Conservation (phyloP, 805 yeast genomes). For the Kuraishia capsulata region DNA sequence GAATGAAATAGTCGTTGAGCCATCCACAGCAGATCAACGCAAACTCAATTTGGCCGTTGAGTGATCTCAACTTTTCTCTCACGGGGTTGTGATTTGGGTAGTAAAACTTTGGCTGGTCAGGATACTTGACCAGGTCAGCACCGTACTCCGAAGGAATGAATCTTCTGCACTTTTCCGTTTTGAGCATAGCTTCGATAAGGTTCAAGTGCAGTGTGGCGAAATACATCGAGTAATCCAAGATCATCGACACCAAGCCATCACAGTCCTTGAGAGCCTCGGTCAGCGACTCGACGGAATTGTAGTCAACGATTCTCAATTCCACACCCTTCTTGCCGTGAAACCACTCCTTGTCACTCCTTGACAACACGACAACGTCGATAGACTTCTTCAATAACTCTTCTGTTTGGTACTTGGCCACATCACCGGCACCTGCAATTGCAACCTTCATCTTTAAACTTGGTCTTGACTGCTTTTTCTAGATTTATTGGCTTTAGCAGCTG, state of each 20-base stretch:
- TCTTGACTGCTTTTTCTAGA: no score
- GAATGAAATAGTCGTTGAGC: not conserved
- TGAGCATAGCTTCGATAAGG: not conserved
- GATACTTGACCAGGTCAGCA: not conserved
- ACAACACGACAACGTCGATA: not conserved
- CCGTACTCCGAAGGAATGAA: not conserved
- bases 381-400: conserved; percentile 1
- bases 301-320: not conserved
- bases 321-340: not conserved
- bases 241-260: not conserved
- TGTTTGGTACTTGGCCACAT: conserved; percentile 1
- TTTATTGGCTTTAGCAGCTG: not conserved
- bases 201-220: not conserved
- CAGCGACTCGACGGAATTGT: not conserved
- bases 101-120: not conserved
- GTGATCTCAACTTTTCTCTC: not conserved
- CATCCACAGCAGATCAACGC: not conserved
- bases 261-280: not conserved
- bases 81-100: not conserved
- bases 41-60: not conserved
- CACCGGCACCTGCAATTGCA: conserved; percentile 2
- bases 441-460: conserved; percentile 1
- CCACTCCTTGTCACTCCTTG: conserved; percentile 1
- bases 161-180: not conserved
- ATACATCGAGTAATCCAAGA: not conserved